These are phyloP conservation scores for Mycena haematopus DNA, from an alignment of 768 basidiomycete genomes.

Conservation along the genomic window DNA sequence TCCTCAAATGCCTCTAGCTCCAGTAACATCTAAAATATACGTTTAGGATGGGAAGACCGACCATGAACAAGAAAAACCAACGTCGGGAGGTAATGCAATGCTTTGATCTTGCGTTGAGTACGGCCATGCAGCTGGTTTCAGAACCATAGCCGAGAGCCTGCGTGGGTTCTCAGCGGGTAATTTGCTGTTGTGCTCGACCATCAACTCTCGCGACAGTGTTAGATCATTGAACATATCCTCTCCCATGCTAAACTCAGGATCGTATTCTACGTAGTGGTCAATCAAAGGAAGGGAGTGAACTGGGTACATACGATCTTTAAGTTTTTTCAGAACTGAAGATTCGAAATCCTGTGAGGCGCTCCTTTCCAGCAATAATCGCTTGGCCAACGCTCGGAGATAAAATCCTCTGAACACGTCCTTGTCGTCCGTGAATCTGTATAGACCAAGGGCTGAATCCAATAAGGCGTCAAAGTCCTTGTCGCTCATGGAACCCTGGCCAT, in stretches of 20 bases:
- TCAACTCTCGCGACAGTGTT: conserved; percentile 73
- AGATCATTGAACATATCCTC: conserved; percentile 97
- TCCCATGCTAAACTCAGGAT: conserved; percentile 93
- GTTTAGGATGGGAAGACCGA: conserved; percentile 21
- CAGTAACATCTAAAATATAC: conserved; percentile 66
- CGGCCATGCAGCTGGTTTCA: conserved; percentile 92
- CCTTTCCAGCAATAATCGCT: conserved; percentile 81
- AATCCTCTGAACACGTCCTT: conserved; percentile 95
- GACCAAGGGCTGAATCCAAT: conserved; percentile 68
- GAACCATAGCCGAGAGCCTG: conserved; percentile 76
- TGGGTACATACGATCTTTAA: conserved; percentile 69
- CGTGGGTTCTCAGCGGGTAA: conserved; percentile 45
- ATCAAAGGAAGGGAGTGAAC: not conserved
- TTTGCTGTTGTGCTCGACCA: conserved; percentile 67
- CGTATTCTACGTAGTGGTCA: conserved; percentile 67
- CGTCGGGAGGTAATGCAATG: conserved; percentile 60
- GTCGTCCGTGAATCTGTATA: conserved; percentile 90
- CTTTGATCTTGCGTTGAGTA: conserved; percentile 60
- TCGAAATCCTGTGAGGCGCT: conserved; percentile 91
- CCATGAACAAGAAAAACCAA: conserved; percentile 37
- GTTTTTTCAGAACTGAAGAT: conserved; percentile 79
- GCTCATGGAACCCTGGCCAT: conserved; percentile 74
- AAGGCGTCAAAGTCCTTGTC: conserved; percentile 67
- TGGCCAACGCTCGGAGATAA: conserved; percentile 89
- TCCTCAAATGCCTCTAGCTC: conserved; percentile 65